Base-by-base conservation (phyloP, 2,329 filamentous ascomycete genomes). In the Sclerotinia borealis region DNA sequence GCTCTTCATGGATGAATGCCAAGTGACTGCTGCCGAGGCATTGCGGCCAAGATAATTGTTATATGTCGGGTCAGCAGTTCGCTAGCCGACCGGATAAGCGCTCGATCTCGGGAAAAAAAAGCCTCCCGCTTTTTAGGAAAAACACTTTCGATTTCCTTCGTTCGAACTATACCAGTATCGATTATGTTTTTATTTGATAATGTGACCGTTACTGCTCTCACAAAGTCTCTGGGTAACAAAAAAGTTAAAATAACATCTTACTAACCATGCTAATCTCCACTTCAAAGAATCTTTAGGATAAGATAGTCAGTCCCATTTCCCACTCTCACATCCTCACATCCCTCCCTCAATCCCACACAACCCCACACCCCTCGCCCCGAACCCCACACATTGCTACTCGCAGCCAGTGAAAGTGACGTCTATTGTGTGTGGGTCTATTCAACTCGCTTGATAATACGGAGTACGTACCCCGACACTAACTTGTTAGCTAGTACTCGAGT, bases 391-490 rank as follows among this genome's bases (percentile, higher is more conserved):
- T n/a, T n/a, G n/a, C n/a, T n/a, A n/a, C 60, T 34, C 51, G 27
- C 51, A 58, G 27, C 47, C 34, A 49, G 37, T 39, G 22, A 34
- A 17, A 49, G 51, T 58, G 60, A 63, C 51, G 60, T 63, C 51
- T 56, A 22, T 17, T 37, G 60, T 56, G 60, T 37, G 60, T 56
- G 60, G 51, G 25, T 39, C 60, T 54, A 48, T 22, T 49, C 22
- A 39, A 39, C 34, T 58, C 36, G 49, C 51, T 45, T 25, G n/a
- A n/a, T n/a, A n/a, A n/a, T n/a, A n/a, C n/a, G n/a, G n/a, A n/a
- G n/a, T 58, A 41, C 52, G 37, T 29, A 29, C 34, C 45, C 60
- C 41, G 31, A 49, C 43, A 25, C 25, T 43, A 34, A 41, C 34
- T 37, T 11, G n/a, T 4, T 10, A 39, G 8, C 36, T 49, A 41